Evolutionary conservation across 495 filamentous ascomycete species (phyloP).

Genomic region (Penicillium ochrochloron): DNA sequence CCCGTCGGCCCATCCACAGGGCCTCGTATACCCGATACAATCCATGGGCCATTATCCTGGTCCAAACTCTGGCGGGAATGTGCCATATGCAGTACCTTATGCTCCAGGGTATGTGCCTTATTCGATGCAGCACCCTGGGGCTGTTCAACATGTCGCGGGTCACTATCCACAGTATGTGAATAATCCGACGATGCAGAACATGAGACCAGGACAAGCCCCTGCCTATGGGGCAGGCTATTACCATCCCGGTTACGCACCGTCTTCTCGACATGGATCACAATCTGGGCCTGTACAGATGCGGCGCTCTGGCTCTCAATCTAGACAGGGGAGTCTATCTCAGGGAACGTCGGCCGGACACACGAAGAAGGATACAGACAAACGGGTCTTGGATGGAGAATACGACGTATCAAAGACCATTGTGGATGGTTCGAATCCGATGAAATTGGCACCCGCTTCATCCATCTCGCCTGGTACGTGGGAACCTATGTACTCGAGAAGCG

Average conservation of each 20-base stretch:
- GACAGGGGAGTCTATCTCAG: conserved; percentile 9
- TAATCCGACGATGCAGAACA: conserved; percentile 25
- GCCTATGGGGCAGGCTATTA: conserved; percentile 38
- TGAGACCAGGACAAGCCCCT: conserved; percentile 30
- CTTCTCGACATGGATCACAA: conserved; percentile 26
- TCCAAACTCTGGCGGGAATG: conserved; percentile 28
- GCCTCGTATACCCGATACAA: conserved; percentile 44
- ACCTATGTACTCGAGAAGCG: background rate
- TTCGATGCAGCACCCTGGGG: conserved; percentile 31
- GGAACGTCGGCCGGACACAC: background rate
- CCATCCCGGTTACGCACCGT: conserved; percentile 28
- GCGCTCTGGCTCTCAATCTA: conserved; percentile 12
- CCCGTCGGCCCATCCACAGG: conserved; percentile 30
- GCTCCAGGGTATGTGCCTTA: conserved; percentile 38
- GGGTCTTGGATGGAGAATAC: conserved; percentile 28
- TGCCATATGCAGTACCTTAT: conserved; percentile 39
- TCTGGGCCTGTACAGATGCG: conserved; percentile 18
- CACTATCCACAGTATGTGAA: conserved; percentile 37
- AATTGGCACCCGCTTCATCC: conserved; percentile 20
- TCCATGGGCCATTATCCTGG: conserved; percentile 42
- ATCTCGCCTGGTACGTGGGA: conserved; percentile 29
- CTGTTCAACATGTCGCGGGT: conserved; percentile 32
- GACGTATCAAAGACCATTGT: conserved; percentile 51
- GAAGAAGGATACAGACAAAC: conserved; percentile 30
- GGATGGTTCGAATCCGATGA: conserved; percentile 48